Conservation (phyloP, 148 eudicot species). For the Bassia scoparia region DNA sequence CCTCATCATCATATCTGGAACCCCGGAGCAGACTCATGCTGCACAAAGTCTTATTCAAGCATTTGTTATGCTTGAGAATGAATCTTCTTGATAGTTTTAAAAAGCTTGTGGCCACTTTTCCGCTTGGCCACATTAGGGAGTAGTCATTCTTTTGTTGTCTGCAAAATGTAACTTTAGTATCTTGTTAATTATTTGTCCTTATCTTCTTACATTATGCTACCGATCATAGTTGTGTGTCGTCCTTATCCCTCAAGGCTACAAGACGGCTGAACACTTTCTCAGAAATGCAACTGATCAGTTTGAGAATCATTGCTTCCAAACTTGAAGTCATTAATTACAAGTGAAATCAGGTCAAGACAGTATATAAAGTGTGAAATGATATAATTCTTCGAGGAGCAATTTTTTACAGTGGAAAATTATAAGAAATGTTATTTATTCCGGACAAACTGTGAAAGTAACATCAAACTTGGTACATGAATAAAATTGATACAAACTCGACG, state of each 20-base stretch:
- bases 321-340: background rate
- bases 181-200: background rate
- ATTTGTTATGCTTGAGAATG: constrained; percentile 72
- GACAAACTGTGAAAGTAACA: too few species aligned
- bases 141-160: constrained; percentile 2
- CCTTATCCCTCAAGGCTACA: background rate
- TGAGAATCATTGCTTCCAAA: background rate
- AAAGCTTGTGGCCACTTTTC: background rate
- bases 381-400: too few species aligned
- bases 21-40: constrained; percentile 92
- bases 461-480: too few species aligned
- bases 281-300: too few species aligned
- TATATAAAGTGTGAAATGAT: too few species aligned
- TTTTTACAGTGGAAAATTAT: too few species aligned
- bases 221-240: background rate
- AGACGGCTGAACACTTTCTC: too few species aligned
- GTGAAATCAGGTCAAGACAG: too few species aligned
- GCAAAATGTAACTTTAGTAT: constrained; percentile 3
- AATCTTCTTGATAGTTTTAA: constrained; percentile 35
- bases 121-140: constrained; percentile 2
- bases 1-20: constrained; percentile 73
- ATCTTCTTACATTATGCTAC: background rate
- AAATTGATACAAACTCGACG: too few species aligned
- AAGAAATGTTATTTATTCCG: too few species aligned
- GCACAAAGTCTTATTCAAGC: constrained; percentile 96